Evolutionary conservation across 371 early-diverging fungal species (phyloP).

Genomic region (Gilbertella persicaria): DNA sequence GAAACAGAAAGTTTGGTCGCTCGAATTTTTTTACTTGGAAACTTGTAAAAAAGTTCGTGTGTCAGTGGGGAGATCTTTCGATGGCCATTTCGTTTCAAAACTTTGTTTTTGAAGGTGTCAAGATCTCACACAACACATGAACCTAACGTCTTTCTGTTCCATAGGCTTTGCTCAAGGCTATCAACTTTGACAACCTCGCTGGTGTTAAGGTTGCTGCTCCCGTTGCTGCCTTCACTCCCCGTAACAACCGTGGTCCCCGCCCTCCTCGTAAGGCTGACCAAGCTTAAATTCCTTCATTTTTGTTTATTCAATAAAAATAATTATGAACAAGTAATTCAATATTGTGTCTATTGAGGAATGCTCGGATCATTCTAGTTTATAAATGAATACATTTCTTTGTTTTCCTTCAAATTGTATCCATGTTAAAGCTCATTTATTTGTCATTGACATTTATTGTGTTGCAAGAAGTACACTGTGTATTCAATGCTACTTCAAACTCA

Average conservation of each 20-base stretch:
- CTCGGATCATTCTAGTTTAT: slow-evolving; percentile 2
- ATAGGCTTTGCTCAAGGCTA: slow-evolving; percentile 93
- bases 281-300: slow-evolving; percentile 17
- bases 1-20: slow-evolving; percentile 13
- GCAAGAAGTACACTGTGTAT: slow-evolving; percentile 1
- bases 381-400: neutral
- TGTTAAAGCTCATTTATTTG: neutral
- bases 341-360: slow-evolving; percentile 6
- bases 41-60: slow-evolving; percentile 17
- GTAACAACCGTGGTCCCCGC: slow-evolving; percentile 40
- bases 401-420: neutral
- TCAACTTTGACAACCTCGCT: slow-evolving; percentile 89
- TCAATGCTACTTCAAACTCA: slow-evolving; percentile 19
- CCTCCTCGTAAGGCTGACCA: slow-evolving; percentile 28
- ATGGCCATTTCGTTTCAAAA: slow-evolving; percentile 32
- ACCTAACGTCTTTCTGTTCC: slow-evolving; percentile 15
- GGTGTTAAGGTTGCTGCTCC: slow-evolving; percentile 67
- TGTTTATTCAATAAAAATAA: slow-evolving; percentile 6
- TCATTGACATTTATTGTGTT: neutral
- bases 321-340: neutral
- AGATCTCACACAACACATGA: slow-evolving; percentile 23
- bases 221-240: slow-evolving; percentile 39
- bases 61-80: slow-evolving; percentile 27
- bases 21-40: slow-evolving; percentile 17
- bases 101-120: slow-evolving; percentile 29